These are phyloP conservation scores for Pisolithus orientalis DNA, from an alignment of 768 basidiomycete genomes.

Conservation along the genomic window DNA sequence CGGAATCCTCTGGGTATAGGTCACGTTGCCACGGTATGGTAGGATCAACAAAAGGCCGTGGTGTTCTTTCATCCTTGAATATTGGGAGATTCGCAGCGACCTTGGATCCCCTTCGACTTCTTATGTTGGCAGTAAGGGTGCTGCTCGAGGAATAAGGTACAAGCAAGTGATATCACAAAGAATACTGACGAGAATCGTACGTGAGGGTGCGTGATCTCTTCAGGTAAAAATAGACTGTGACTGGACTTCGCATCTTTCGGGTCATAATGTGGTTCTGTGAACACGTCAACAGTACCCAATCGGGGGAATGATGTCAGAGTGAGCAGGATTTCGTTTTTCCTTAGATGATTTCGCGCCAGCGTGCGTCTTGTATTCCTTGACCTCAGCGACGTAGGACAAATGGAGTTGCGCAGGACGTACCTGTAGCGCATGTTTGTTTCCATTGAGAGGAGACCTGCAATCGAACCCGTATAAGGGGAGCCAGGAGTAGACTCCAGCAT, in stretches of 20 bases:
- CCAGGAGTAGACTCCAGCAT: conserved; percentile 51
- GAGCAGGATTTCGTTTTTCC: conserved; percentile 80
- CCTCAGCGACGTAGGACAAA: conserved; percentile 1
- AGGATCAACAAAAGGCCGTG: too few species aligned
- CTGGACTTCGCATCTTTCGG: conserved; percentile 76
- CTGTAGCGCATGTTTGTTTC: conserved; percentile 94
- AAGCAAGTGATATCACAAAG: conserved; percentile 5
- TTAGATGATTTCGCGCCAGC: conserved; percentile 50
- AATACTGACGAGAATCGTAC: conserved; percentile 90
- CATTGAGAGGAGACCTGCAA: conserved; percentile 39
- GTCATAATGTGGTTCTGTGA: conserved; percentile 46
- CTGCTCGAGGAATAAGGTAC: conserved; percentile 36
- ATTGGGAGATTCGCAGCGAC: conserved; percentile 94
- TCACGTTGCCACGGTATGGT: conserved; percentile 47
- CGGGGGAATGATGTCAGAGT: conserved; percentile 93
- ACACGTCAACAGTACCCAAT: conserved; percentile 62
- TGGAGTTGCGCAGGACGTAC: conserved; percentile 29
- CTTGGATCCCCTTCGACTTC: conserved; percentile 83
- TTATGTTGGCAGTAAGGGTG: conserved; percentile 95
- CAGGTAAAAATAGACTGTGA: conserved; percentile 89
- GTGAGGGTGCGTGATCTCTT: conserved; percentile 95
- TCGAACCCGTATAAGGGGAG: too few species aligned
- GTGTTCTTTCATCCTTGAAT: conserved; percentile 79
- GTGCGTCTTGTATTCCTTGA: conserved; percentile 31
- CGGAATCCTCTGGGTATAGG: conserved; percentile 79